These are phyloP conservation scores for Akanthomyces dipterigenus DNA, from an alignment of 2,329 filamentous ascomycete species.

Conservation along the genomic window DNA sequence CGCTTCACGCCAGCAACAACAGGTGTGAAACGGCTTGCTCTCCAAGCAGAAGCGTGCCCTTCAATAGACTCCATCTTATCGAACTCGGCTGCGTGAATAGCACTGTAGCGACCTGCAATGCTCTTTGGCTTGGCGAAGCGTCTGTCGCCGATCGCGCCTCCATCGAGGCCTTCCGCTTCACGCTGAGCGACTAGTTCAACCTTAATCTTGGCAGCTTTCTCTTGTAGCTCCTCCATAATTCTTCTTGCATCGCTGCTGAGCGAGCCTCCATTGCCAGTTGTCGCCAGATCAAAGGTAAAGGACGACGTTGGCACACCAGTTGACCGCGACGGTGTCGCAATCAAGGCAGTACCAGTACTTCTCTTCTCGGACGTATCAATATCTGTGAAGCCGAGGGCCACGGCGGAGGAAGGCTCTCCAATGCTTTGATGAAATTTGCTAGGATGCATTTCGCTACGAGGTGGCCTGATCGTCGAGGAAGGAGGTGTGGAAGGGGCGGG, in stretches of 20 bases:
- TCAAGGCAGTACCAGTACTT: constrained; percentile 31
- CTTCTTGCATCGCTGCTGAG: constrained; percentile 56
- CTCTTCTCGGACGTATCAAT: constrained; percentile 53
- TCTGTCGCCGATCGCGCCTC: constrained; percentile 41
- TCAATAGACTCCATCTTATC: constrained; percentile 98
- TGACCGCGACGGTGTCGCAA: constrained; percentile 59
- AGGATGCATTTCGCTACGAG: constrained; percentile 83
- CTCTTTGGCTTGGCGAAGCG: constrained; percentile 77
- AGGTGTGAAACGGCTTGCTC: constrained; percentile 51
- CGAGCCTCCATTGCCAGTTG: constrained; percentile 38
- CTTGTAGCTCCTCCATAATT: constrained; percentile 62
- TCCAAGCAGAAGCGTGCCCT: constrained; percentile 73
- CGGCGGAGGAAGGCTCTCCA: constrained; percentile 69
- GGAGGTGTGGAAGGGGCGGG: constrained; percentile 49
- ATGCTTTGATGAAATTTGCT: constrained; percentile 72
- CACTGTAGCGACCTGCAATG: constrained; percentile 72
- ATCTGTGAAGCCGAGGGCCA: constrained; percentile 75
- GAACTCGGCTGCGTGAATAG: constrained; percentile 80
- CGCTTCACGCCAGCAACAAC: constrained; percentile 29
- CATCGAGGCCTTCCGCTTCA: constrained; percentile 41
- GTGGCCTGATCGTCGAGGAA: constrained; percentile 60
- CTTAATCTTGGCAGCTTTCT: constrained; percentile 65
- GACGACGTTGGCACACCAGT: constrained; percentile 47
- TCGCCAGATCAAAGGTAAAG: constrained; percentile 58
- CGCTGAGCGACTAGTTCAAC: constrained; percentile 57